phyloP scores from a whole-genome alignment of 768 basidiomycete species.

The Phanerochaete carnosa region DNA sequence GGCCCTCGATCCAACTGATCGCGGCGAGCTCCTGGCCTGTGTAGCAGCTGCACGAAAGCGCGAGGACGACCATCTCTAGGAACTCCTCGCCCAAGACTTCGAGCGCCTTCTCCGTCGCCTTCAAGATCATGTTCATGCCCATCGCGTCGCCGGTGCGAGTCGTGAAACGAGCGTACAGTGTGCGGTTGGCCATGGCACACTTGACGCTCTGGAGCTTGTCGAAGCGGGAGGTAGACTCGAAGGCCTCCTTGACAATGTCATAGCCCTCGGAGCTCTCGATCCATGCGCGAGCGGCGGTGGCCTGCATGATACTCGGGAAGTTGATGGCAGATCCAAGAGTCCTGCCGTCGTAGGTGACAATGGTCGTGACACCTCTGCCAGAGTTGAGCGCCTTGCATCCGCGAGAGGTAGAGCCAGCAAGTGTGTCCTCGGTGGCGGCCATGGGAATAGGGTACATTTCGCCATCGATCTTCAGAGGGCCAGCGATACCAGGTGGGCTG shows the following conservation, averaged over 20 bases:
- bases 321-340: conserved; percentile 98
- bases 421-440: conserved; percentile 98
- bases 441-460: conserved; percentile 87
- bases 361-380: conserved; percentile 92
- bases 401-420: conserved; percentile 95
- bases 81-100: conserved; percentile 74
- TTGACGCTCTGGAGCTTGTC: conserved; percentile 84
- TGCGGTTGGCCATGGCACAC: conserved; percentile 89
- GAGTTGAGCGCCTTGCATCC: conserved; percentile 98
- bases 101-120: conserved; percentile 94
- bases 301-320: conserved; percentile 78
- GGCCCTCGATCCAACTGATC: conserved; percentile 99
- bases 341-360: conserved; percentile 91
- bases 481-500: conserved; percentile 92
- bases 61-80: conserved; percentile 88
- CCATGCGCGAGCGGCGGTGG: conserved; percentile 86
- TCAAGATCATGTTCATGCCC: conserved; percentile 99
- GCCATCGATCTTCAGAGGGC: conserved; percentile 90
- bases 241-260: conserved; percentile 71
- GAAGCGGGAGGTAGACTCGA: conserved; percentile 93
- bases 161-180: conserved; percentile 89
- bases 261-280: conserved; percentile 82
- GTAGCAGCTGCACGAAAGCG: conserved; percentile 96
- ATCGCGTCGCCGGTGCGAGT: conserved; percentile 97
- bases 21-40: conserved; percentile 99